These are phyloP conservation scores for Rosellinia necatrix DNA, from an alignment of 2,329 filamentous ascomycete species.

Conservation along the genomic window DNA sequence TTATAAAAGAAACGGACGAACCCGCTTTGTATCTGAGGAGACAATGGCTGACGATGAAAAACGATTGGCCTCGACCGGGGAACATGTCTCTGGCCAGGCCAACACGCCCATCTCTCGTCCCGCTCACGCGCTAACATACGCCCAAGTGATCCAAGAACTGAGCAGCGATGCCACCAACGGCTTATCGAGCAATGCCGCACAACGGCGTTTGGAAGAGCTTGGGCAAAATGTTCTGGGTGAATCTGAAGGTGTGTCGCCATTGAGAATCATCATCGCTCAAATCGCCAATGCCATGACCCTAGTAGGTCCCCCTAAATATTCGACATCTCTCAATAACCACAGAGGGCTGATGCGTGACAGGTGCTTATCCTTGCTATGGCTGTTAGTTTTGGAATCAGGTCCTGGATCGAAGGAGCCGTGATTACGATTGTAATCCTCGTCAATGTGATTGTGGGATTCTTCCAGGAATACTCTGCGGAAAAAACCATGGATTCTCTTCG, in stretches of 20 bases:
- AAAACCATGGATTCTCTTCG: constrained; percentile 59
- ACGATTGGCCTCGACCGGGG: neutral
- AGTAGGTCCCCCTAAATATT: constrained; percentile 42
- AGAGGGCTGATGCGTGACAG: constrained; percentile 25
- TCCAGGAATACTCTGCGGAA: constrained; percentile 60
- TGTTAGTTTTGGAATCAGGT: constrained; percentile 56
- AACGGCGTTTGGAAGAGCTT: constrained; percentile 57
- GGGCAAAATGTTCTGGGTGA: constrained; percentile 65
- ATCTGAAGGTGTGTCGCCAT: constrained; percentile 56
- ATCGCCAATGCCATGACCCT: constrained; percentile 70
- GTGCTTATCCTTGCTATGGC: constrained; percentile 58
- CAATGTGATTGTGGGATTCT: constrained; percentile 59
- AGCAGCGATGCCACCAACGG: constrained; percentile 59
- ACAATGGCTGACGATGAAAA: constrained; percentile 4
- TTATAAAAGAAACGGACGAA: too few relatives aligned
- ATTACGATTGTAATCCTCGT: constrained; percentile 56
- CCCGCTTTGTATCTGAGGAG: neutral
- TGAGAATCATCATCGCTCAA: constrained; percentile 65
- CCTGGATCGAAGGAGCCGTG: constrained; percentile 61
- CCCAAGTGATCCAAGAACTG: constrained; percentile 56
- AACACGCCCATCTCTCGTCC: constrained; percentile 54
- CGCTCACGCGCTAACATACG: constrained; percentile 58
- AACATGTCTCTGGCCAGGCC: constrained; percentile 26
- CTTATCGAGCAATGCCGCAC: constrained; percentile 55
- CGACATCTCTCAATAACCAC: neutral